Base-by-base conservation (phyloP, 176 grass and related monocot species). In the Tillandsia leiboldiana region DNA sequence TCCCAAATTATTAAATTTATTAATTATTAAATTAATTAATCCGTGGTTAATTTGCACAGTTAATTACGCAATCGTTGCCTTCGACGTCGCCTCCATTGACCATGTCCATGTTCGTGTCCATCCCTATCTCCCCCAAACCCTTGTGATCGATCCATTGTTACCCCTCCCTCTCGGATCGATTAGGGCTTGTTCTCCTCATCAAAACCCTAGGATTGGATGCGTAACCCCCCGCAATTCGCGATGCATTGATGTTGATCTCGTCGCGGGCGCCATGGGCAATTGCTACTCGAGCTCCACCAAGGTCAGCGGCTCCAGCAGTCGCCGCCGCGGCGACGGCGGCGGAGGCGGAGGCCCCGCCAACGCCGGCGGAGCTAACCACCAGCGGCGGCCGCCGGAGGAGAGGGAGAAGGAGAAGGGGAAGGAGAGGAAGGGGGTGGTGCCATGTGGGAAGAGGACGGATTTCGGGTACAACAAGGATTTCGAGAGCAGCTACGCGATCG, bases 391-490 rank as follows among this genome's bases (percentile, higher is more conserved):
- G 56, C 26, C 71, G 69, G 58, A 11, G 42, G 61, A 29, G 28
- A 28, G 48, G 7, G 23, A 1, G 12, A 70, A 48, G 26, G 49
- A 66, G 73, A 70, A 66, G 72, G 49, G 18, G 56, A 82, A 64
- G 22, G 18, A 47, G 53, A 49, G 48, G 50, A 57, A 29, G 11
- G 78, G 79, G 26, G 42, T 80, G 42, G 74, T 84, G 12, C 59
- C 92, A 8, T 91, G 82, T 63, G 92, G 92, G 24, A 96, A 88
- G 77, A 89, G 75, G 71, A 96, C 88, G 13, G 80, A 96, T 72
- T 96, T 96, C 53, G 88, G 88, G 47, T 96, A 96, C 74, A 66
- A 88, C 17, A 91, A 86, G 83, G 85, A 96, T 69, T 96, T 96
- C 69, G 82, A 78, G 70, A 73, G 48, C 52, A 80, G 85, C 14